phyloP scores from a whole-genome alignment of 768 basidiomycete species.

The Leccinellum albellum region DNA sequence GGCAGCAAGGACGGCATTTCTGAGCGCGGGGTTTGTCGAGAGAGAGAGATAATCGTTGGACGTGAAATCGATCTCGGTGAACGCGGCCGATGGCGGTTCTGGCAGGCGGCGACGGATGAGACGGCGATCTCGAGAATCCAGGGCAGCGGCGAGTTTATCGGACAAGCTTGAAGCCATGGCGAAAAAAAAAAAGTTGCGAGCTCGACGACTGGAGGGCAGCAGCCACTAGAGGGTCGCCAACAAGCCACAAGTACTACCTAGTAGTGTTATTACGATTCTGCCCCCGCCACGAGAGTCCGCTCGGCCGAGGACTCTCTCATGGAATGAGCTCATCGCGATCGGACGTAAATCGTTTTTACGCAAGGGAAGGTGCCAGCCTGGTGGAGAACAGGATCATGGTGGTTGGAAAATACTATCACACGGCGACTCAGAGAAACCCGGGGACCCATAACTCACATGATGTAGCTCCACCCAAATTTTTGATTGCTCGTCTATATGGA shows the following conservation, averaged over 20 bases:
- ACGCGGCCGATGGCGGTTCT: slow-evolving; percentile 40
- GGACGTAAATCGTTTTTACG: slow-evolving; percentile 12
- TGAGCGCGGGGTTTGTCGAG: slow-evolving; percentile 54
- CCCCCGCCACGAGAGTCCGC: not conserved
- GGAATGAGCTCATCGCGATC: not conserved
- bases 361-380: not conserved
- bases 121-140: slow-evolving; percentile 62
- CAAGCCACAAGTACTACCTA: not conserved
- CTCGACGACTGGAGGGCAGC: not conserved
- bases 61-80: slow-evolving; percentile 57
- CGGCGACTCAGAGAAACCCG: too few species aligned
- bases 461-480: too few species aligned
- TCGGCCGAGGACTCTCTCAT: slow-evolving; percentile 3
- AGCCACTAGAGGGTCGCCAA: not conserved
- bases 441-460: too few species aligned
- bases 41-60: slow-evolving; percentile 94
- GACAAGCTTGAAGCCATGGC: slow-evolving; percentile 32
- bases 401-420: not conserved
- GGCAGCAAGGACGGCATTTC: slow-evolving; percentile 52
- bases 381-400: not conserved
- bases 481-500: too few species aligned
- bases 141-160: slow-evolving; percentile 46
- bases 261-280: too few species aligned
- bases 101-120: slow-evolving; percentile 70
- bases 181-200: not conserved